Evolutionary conservation across 371 early-diverging fungal genomes (phyloP).

Genomic region (Rhizopus arrhizus): DNA sequence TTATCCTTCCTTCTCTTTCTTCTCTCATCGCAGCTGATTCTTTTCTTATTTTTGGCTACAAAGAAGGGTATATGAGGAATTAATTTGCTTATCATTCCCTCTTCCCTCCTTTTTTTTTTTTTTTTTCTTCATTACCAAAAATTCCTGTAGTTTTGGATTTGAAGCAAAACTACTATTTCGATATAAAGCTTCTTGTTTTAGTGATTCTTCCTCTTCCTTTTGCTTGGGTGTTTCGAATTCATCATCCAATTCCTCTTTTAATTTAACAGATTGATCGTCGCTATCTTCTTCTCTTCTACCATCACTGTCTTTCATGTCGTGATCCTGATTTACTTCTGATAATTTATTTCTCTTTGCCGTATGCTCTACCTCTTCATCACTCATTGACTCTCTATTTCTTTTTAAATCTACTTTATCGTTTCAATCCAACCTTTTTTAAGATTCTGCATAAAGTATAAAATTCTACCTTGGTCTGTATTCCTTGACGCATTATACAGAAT

Average conservation of each 20-base stretch:
- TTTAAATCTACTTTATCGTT: neutral
- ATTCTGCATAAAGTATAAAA: conserved; percentile 1
- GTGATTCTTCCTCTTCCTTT: neutral
- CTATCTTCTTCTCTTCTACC: neutral
- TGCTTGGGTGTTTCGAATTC: neutral
- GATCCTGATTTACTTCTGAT: neutral
- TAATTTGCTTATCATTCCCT: neutral
- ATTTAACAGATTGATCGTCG: neutral
- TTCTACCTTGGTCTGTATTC: neutral
- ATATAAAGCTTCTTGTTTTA: neutral
- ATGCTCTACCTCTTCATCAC: neutral
- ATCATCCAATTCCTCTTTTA: no score
- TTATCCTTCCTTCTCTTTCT: conserved; percentile 71
- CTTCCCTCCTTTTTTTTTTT: neutral
- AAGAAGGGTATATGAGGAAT: neutral
- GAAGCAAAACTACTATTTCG: neutral
- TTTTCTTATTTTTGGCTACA: conserved; percentile 36
- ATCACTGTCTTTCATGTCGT: neutral
- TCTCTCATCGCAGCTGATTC: conserved; percentile 58
- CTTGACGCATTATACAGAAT: conserved; percentile 26
- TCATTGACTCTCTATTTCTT: conserved; percentile 4
- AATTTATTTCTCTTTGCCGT: neutral
- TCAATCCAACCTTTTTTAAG: conserved; percentile 12
- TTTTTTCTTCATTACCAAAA: neutral
- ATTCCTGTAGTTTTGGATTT: conserved; percentile 1